Base-by-base conservation (phyloP, 768 basidiomycete genomes). In the Mycena chlorophos region DNA sequence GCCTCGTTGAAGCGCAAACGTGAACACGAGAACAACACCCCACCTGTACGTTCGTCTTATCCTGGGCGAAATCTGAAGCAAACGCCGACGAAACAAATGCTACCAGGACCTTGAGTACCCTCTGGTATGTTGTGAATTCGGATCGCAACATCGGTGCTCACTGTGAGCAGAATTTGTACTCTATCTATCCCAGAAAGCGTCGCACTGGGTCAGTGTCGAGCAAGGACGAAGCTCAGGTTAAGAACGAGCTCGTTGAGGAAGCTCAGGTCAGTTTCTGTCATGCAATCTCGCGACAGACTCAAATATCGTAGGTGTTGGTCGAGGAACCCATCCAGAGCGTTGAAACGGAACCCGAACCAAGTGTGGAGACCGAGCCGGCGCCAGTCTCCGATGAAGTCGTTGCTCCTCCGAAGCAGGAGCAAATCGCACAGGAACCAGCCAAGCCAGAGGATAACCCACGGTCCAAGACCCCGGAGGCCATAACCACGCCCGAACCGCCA, bases 141-240 rank as follows among this genome's bases (percentile, higher is more conserved):
- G 54, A 19, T 50, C 37, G 27, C 27, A 29, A 48, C 25, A 49
- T 60, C 20, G n/a, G 45, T 20, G 28, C 40, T 4, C 30, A 34
- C 20, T 12, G 19, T 19, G 19, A 23, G 8, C 56, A 81, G 79
- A 80, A 81, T 52, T 71, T 79, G n/a, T 67, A 71, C 3, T 69
- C 77, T 51, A 77, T 80, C 52, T 80, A 81, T 58, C 78, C 79
- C 10, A 67, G 69, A 50, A 76, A 76, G 51, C 66, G 73, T 30
- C 66, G 69, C 51, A 67, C 67, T 62, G 72, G 71, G 30, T 71
- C 73, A 13, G 65, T 72, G 13, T 57, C 69, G 2, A 67, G 67
- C 5, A 20, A 26, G 12, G 60, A 65, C 4, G 61, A 62, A 10
- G 38, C 52, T 20, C 12, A n/a, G n/a, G n/a, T n/a, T n/a, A n/a